Evolutionary conservation across 768 basidiomycete species (phyloP), one percentile per base, ranked within the genome.

Genomic region (Trametes cinnabarina): DNA sequence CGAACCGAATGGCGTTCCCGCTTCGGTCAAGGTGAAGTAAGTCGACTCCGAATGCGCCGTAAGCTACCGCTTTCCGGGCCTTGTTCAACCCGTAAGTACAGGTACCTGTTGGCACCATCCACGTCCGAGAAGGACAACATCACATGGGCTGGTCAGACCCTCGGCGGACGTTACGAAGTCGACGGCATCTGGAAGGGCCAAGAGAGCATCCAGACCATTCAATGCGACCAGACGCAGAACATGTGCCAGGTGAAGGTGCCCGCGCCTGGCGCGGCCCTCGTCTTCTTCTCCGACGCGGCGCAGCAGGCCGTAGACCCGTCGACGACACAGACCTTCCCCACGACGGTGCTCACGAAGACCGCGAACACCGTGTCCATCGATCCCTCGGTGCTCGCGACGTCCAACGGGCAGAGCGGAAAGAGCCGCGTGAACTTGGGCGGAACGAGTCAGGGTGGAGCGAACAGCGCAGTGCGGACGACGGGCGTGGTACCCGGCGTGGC

Each of bases 231-330:
- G 35, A 68, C 68, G 9, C 72, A 73, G 57, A 81, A 82, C 65
- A 73, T 74, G 0, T 92, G 90, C 69, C 63, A 71, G 30, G 74
- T 92, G 49, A 77, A 77, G 14, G 81, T 92, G 47, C 79, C 81
- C 40, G 86, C 89, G 0, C 90, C 91, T 0, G 82, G 82, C 35
- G 85, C 87, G 59, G 89, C 89, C 1, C 76, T 92, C 41, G 87
- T 92, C 56, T 90, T 89, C 76, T 74, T 92, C 40, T 79, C 73
- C 9, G 70, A 77, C 51, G 57, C 68, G 26, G 77, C 79, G 7
- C 65, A 76, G 39, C 57, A 70, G 1, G 78, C 77, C 44, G 66
- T 79, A 10, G 68, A 65, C 25, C 68, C 69, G 1, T 68, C 65
- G n/a, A 62, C 71, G 4, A 71, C 76, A 2, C 69, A 64, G 64